Evolutionary conservation across 306 rosid genomes (phyloP), one percentile per base, ranked within the genome.

Genomic region (Alnus glutinosa): DNA sequence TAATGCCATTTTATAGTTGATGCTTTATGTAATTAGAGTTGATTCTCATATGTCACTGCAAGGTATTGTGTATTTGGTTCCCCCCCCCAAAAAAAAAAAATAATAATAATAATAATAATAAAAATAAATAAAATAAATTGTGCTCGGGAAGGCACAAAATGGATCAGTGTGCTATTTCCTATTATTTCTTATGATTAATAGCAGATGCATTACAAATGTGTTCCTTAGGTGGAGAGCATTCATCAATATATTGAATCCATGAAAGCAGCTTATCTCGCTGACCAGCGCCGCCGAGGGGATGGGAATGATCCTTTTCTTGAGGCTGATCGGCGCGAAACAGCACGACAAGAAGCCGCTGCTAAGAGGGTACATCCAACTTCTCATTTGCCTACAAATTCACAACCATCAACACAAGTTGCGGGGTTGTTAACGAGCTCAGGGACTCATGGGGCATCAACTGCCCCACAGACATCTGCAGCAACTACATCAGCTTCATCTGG

Each of bases 281-380:
- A 93, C 82, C 98, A 89, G 83, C 97, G 98, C 67, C 90, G 87
- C 28, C 82, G 75, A 50, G 99, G 99, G 59, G 93, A 96, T 76
- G 92, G 71, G 61, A 96, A 86, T 82, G 94, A 96, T 85, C 99
- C 99, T 15, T 96, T 96, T 83, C 84, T 96, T 50, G 98, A 91
- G 89, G 99, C 99, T 75, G 97, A 96, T 85, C 88, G 99, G 68
- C 89, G 99, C 76, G 98, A 96, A 88, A 96, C 91, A 77, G 99
- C 98, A 47, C 88, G 98, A 83, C 93, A 87, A 81, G 98, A 93
- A 85, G 97, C 98, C 47, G 97, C 98, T 78, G 89, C 97, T 34
- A 96, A 91, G 89, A 84, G 97, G 85, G 93, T 82, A 55, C 99
- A 96, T 83, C 99, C 98, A 15, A 93, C 97, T 62, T 85, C 85